These are phyloP conservation scores for Fistulinella cinereoalba DNA, from an alignment of 1,284 basidiomycete genomes.

Conservation along the genomic window DNA sequence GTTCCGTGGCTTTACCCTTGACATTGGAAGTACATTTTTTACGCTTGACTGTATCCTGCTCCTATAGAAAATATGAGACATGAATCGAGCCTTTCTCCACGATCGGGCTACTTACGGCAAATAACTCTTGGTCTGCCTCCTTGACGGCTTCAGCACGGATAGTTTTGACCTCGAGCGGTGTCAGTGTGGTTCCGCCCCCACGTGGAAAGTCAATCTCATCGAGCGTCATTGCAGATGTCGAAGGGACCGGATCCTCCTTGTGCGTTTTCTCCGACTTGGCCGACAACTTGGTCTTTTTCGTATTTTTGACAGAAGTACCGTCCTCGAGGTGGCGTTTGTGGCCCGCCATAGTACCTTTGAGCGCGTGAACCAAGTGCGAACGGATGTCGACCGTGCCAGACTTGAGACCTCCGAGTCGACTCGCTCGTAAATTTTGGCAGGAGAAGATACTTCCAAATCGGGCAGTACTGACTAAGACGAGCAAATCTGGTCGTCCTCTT, in stretches of 20 bases:
- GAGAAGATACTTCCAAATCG: conserved; percentile 7
- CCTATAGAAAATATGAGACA: conserved; percentile 15
- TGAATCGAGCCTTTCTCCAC: conserved; percentile 4
- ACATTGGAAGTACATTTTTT: no score
- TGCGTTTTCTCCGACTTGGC: conserved; percentile 28
- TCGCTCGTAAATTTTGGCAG: conserved; percentile 10
- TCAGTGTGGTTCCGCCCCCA: conserved; percentile 81
- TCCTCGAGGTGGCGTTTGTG: conserved; percentile 64
- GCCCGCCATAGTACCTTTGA: conserved; percentile 38
- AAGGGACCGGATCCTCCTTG: conserved; percentile 25
- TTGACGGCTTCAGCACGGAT: conserved; percentile 80
- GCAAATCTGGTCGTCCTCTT: neutral
- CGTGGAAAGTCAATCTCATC: conserved; percentile 95
- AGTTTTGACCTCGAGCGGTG: conserved; percentile 88
- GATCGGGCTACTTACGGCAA: conserved; percentile 47
- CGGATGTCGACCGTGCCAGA: no score
- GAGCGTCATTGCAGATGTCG: conserved; percentile 43
- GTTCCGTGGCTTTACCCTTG: no score
- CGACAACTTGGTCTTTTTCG: conserved; percentile 53
- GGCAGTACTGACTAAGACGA: conserved; percentile 9
- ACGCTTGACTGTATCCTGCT: no score
- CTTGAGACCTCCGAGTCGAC: no score
- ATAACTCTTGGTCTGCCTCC: conserved; percentile 82
- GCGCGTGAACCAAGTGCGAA: no score
- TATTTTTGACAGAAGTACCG: conserved; percentile 41